Evolutionary conservation across 805 yeast genomes (phyloP).

Genomic region (Cyberlindnera subsufficiens): DNA sequence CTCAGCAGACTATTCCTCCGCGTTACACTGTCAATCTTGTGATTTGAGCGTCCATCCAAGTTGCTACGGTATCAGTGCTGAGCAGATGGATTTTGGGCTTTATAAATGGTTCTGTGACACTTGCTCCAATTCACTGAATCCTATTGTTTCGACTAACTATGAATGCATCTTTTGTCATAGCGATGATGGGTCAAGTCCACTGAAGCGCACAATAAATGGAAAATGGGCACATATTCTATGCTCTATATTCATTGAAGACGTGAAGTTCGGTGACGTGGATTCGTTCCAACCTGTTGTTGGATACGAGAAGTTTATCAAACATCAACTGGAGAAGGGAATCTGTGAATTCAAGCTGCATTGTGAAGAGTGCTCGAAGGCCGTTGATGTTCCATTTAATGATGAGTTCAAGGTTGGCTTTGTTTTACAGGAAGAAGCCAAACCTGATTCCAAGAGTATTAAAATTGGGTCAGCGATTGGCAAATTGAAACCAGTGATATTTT

Average conservation of each 20-base stretch:
- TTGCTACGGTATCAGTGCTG: constrained; percentile 53
- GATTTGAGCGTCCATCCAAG: constrained; percentile 62
- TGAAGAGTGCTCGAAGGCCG: constrained; percentile 45
- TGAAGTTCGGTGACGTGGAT: constrained; percentile 35
- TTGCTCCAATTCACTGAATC: constrained; percentile 66
- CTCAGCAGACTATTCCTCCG: constrained; percentile 29
- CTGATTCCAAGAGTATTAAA: constrained; percentile 18
- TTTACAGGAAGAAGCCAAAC: constrained; percentile 7
- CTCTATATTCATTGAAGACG: constrained; percentile 47
- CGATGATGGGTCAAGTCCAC: constrained; percentile 46
- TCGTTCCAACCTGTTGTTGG: constrained; percentile 44
- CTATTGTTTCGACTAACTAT: constrained; percentile 49
- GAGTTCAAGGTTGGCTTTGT: constrained; percentile 48
- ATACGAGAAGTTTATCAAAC: constrained; percentile 24
- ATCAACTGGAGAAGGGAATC: constrained; percentile 33
- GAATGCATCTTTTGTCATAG: constrained; percentile 56
- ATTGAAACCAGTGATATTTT: constrained; percentile 38
- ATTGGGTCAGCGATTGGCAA: constrained; percentile 29
- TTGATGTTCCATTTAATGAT: constrained; percentile 40
- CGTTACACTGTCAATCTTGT: constrained; percentile 57
- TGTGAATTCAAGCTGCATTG: constrained; percentile 33
- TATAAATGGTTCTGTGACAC: constrained; percentile 74
- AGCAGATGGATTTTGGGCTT: constrained; percentile 11
- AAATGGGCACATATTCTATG: constrained; percentile 79
- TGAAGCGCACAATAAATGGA: constrained; percentile 62